phyloP scores from a whole-genome alignment of 164 flowering plant species.

The Stephania japonica region DNA sequence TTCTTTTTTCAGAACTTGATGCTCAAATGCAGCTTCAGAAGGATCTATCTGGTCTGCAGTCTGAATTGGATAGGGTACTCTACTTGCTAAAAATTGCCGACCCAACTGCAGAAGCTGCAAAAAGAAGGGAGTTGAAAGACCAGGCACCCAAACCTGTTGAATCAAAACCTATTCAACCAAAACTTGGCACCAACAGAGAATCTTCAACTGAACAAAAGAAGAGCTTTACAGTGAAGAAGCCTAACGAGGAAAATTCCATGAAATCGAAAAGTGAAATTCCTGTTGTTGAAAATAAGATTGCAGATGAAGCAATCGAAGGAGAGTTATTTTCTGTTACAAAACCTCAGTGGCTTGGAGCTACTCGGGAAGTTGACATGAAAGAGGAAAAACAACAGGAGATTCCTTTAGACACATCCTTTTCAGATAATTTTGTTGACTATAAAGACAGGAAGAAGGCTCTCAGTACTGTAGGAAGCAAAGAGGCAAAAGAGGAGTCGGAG shows the following conservation, averaged over 20 bases:
- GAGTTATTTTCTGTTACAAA: constrained; percentile 41
- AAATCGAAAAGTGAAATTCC: constrained; percentile 16
- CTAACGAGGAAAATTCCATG: constrained; percentile 20
- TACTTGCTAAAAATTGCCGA: constrained; percentile 93
- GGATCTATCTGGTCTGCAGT: constrained; percentile 57
- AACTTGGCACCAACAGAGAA: constrained; percentile 23
- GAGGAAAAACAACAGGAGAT: constrained; percentile 28
- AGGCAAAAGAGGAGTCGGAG: constrained; percentile 20
- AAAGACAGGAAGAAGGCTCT: constrained; percentile 64
- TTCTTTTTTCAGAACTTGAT: constrained; percentile 49
- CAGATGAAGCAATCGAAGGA: constrained; percentile 30
- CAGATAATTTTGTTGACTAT: constrained; percentile 73
- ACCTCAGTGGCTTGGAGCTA: constrained; percentile 96
- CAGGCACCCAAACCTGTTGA: constrained; percentile 17
- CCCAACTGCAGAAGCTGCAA: constrained; percentile 83
- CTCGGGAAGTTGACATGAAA: constrained; percentile 31
- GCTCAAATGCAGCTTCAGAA: constrained; percentile 43
- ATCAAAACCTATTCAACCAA: constrained; percentile 23
- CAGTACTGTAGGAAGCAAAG: constrained; percentile 19
- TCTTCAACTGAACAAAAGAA: constrained; percentile 27
- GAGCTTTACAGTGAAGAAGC: constrained; percentile 14
- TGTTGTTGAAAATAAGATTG: constrained; percentile 24
- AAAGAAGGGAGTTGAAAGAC: constrained; percentile 44
- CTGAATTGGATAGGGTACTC: constrained; percentile 73
- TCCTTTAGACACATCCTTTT: constrained; percentile 22